Conservation (phyloP, 208 protist species). For the Lotmaria passim region DNA sequence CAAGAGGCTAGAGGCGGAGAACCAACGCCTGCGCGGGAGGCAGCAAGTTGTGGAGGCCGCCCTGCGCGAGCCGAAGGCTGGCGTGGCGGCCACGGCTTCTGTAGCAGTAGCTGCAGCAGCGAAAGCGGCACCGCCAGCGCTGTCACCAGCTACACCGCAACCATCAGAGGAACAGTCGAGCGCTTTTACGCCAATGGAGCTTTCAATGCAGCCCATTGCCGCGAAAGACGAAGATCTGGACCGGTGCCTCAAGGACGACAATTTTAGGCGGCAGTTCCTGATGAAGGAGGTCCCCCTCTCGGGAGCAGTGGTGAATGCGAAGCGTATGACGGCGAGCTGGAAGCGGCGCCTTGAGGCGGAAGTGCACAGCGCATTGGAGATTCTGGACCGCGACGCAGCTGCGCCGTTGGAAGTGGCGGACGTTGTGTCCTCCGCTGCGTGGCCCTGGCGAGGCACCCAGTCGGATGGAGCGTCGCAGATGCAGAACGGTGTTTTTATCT, state of each 20-base stretch:
- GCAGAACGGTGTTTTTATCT: slow-evolving; percentile 32
- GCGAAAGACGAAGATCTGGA: slow-evolving; percentile 4
- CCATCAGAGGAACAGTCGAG: neutral
- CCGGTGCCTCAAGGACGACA: slow-evolving; percentile 24
- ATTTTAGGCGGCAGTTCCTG: slow-evolving; percentile 38
- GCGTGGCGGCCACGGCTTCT: neutral
- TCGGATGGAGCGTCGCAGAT: neutral
- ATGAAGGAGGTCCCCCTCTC: slow-evolving; percentile 51
- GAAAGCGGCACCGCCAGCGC: neutral
- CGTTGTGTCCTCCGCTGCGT: neutral
- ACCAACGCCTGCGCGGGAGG: slow-evolving; percentile 41
- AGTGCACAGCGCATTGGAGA: slow-evolving; percentile 43
- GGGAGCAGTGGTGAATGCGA: slow-evolving; percentile 34
- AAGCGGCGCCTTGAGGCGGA: slow-evolving; percentile 56
- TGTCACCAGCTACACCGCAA: neutral
- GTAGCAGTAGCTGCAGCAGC: neutral
- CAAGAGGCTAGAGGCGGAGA: slow-evolving; percentile 75
- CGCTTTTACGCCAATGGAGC: slow-evolving; percentile 5
- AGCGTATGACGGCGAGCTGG: slow-evolving; percentile 38
- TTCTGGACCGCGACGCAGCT: slow-evolving; percentile 65
- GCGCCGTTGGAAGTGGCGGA: neutral
- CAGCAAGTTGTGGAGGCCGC: slow-evolving; percentile 33
- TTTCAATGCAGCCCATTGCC: neutral
- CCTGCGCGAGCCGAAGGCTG: neutral
- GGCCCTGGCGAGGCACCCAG: neutral